Percentiles rank a stretch among this genome's conserved stretches.
These are phyloP conservation scores for Apiotrichum gamsii DNA, from an alignment of 1,284 basidiomycete genomes.

Conservation along the genomic window DNA sequence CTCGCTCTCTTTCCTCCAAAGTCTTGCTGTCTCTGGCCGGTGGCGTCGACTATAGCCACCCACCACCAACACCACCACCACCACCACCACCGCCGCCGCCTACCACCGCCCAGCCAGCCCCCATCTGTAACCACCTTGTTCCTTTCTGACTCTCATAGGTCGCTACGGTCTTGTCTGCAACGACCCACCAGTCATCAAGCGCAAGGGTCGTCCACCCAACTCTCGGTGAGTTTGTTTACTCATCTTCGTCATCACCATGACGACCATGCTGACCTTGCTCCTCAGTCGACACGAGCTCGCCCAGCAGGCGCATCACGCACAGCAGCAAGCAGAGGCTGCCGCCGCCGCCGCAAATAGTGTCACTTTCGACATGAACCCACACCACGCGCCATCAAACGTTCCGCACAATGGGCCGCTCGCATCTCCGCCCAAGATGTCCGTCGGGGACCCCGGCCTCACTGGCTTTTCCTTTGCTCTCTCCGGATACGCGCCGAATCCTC, in stretches of 20 bases:
- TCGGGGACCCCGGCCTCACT: background rate
- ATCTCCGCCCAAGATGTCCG: background rate
- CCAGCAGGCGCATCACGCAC: background rate
- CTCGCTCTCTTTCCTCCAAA: too few species aligned
- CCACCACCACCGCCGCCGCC: too few species aligned
- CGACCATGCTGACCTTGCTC: background rate
- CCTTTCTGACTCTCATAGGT: slow-evolving; percentile 10
- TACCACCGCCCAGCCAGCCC: too few species aligned
- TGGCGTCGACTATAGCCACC: too few species aligned
- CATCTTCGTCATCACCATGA: too few species aligned
- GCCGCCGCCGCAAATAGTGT: too few species aligned
- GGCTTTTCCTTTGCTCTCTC: background rate
- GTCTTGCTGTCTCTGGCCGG: too few species aligned
- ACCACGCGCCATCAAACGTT: too few species aligned
- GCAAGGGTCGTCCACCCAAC: slow-evolving; percentile 22
- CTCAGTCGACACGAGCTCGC: background rate
- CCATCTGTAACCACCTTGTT: too few species aligned
- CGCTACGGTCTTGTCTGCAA: slow-evolving; percentile 20
- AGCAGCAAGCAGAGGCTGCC: background rate
- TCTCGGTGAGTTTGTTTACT: background rate
- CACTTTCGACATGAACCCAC: too few species aligned
- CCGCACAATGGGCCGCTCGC: background rate
- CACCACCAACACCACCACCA: too few species aligned
- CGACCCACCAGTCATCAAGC: slow-evolving; percentile 23
- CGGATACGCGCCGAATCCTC: background rate